Base-by-base conservation (phyloP, 2,329 filamentous ascomycete species). In the Penicillium oxalicum region DNA sequence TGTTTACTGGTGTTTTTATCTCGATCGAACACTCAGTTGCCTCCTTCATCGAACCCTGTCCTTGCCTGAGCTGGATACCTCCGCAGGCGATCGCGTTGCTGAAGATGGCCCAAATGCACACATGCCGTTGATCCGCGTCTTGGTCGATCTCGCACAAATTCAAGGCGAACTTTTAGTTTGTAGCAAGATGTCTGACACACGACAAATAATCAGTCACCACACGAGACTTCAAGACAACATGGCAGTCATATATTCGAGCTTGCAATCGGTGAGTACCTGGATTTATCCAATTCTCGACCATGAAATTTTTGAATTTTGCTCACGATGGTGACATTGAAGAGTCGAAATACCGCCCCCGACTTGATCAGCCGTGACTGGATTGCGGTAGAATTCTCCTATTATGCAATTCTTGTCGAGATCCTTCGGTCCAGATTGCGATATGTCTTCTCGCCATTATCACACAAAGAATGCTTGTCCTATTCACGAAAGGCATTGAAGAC, bases 1-100 rank as follows among this genome's bases (percentile, higher is more conserved):
- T 18, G 42, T 65, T 18, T 59, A 49, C 12, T 65, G 60, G 58
- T 65, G 61, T 40, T 64, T 59, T 37, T 63, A 60, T 29, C 49
- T 62, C 4, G 62, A 65, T 44, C 39, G 56, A 26, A 61, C 57
- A 1, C 49, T 64, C 11, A 60, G 63, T 45, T 43, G 59, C 11
- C 58, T 65, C 29, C 49, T 64, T 9, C 32, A 43, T 29, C 58
- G 56, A 13, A 54, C 55, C 12, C 37, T 57, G 5, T 59, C 62
- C 1, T 40, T 64, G 13, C 60, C 47, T 18, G 54, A 50, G 35
- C 49, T 34, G 50, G 48, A 18, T 42, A 40, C 50, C 6, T 47
- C 50, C 7, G 47, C 48, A 3, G 24, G 34, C 3, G 34, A 51
- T 9, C 44, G 55, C 13, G 40, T 53, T 4, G 34, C 40, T 24